Base-by-base conservation (phyloP, 495 filamentous ascomycete species). In the Penicillium lividum region DNA sequence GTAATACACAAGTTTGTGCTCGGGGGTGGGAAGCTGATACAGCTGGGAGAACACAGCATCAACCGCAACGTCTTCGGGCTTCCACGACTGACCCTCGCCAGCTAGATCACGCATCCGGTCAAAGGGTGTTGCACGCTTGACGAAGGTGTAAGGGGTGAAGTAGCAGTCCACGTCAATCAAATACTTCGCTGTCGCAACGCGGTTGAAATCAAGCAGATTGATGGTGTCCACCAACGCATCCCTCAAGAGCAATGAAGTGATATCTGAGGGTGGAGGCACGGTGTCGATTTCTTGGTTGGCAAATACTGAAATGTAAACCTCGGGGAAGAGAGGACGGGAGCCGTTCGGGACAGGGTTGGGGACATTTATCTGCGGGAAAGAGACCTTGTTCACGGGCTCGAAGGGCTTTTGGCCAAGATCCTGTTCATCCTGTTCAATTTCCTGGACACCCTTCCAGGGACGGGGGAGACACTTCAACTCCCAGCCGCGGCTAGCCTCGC, bases 41-140 rank as follows among this genome's bases (percentile, higher is more conserved):
- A 99, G 75, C 73, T 97, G 93, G 1, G 92, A 95, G 71, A 98
- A 98, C 31, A 98, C 90, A 15, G 93, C 93, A 74, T 99, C 94
- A 11, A 99, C 91, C 11, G 91, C 91, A 45, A 98, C 89, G 75
- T 99, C 94, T 77, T 99, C 95, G 0, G 94, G 92, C 72, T 99
- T 99, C 95, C 95, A 99, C 0, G 89, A 89, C 5, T 88, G 85
- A 51, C 84, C 83, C 31, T 86, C 88, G 0, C 56, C 59, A 10
- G 69, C 58, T 11, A 91, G 76, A 50, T 98, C 92, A 13, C 88
- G 83, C 44, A 99, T 81, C 55, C 87, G 86, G 69, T 98, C 95
- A 64, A 95, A 97, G 0, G 90, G 88, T 3, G 91, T 97, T 3
- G 90, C 92, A 52, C 95, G 86, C 71, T 94, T 93, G 57, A 96